Evolutionary conservation across 345 rosid genomes (phyloP).

Genomic region (Eucalyptus curtisii): DNA sequence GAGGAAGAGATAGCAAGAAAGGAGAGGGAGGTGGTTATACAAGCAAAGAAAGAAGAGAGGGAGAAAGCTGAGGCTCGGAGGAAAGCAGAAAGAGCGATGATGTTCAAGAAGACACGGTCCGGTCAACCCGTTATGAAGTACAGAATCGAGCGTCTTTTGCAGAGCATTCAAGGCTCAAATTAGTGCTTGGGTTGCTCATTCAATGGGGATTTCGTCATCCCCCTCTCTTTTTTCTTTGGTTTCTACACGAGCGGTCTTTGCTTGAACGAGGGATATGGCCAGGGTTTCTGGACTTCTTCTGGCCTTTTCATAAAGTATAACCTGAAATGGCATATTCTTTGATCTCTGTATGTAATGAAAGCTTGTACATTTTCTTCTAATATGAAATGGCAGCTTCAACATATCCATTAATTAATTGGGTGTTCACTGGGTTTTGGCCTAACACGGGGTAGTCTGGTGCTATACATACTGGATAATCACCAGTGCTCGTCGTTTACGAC

Average conservation of each 20-base stretch:
- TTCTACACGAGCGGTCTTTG: background rate
- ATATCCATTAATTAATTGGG: background rate
- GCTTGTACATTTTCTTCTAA: background rate
- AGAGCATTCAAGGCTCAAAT: constrained; percentile 45
- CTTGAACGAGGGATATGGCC: background rate
- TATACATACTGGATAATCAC: background rate
- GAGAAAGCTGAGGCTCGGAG: constrained; percentile 62
- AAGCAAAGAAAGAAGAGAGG: constrained; percentile 56
- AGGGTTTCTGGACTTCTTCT: background rate
- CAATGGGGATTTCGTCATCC: background rate
- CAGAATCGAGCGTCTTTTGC: constrained; percentile 75
- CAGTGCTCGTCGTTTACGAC: background rate
- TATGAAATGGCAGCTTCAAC: background rate
- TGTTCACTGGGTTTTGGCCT: background rate
- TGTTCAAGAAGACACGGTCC: constrained; percentile 59
- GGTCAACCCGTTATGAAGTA: constrained; percentile 96
- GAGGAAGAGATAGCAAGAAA: constrained; percentile 55
- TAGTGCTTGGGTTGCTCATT: background rate
- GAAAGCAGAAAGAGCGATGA: constrained; percentile 47
- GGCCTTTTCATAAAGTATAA: background rate
- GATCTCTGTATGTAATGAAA: background rate
- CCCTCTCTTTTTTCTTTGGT: background rate
- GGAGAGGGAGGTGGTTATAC: constrained; percentile 47
- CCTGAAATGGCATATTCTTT: background rate
- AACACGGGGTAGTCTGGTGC: background rate